phyloP scores from a whole-genome alignment of 805 yeast genomes.

The Cephaloascus albidus region DNA sequence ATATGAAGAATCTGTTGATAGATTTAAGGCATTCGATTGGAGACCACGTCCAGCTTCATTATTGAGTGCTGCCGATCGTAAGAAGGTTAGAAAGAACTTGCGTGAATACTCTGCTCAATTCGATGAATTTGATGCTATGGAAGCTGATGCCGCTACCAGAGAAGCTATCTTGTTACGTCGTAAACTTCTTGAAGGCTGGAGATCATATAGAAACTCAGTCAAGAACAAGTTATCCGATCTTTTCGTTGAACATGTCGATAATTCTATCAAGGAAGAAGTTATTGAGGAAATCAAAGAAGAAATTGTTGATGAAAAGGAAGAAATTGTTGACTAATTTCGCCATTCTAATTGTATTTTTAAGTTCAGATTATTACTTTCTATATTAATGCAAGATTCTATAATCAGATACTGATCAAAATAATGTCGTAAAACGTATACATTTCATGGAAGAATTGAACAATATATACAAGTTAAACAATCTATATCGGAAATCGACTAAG shows the following conservation, averaged over 20 bases:
- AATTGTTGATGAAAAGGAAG: constrained; percentile 63
- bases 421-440: too few relatives aligned
- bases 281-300: constrained; percentile 77
- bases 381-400: too few relatives aligned
- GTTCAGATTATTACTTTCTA: too few relatives aligned
- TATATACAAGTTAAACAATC: too few relatives aligned
- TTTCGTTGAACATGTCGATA: constrained; percentile 30
- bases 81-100: constrained; percentile 85
- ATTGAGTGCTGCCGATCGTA: constrained; percentile 69
- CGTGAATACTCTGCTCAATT: constrained; percentile 86
- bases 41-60: constrained; percentile 90
- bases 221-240: constrained; percentile 38
- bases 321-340: constrained; percentile 37
- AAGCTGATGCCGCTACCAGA: constrained; percentile 84
- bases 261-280: constrained; percentile 43
- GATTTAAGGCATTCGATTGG: constrained; percentile 88
- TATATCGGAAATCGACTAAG: too few relatives aligned
- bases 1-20: constrained; percentile 70
- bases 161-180: constrained; percentile 83
- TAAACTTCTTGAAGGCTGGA: constrained; percentile 79
- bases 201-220: constrained; percentile 55
- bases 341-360: too few relatives aligned
- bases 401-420: too few relatives aligned
- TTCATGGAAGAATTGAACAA: too few relatives aligned
- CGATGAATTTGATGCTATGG: constrained; percentile 94